These are phyloP conservation scores for Salvia hispanica DNA, from an alignment of 257 asterid genomes.

Conservation along the genomic window DNA sequence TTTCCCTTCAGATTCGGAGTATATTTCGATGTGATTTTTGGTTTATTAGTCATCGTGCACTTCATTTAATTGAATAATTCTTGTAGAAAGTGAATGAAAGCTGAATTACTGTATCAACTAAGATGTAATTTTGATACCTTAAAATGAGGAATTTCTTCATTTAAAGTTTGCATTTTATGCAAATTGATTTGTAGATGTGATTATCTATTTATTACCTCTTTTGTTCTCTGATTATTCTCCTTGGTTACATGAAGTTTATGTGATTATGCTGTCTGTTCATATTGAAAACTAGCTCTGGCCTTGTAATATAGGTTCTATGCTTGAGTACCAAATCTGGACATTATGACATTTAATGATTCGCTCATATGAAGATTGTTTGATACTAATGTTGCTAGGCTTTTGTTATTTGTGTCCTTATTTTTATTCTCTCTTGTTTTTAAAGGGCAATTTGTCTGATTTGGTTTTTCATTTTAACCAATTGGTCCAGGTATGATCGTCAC, in stretches of 20 bases:
- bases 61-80: background rate
- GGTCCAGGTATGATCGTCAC: slow-evolving; percentile 92
- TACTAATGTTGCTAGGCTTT: background rate
- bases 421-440: slow-evolving; percentile 5
- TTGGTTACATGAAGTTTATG: background rate
- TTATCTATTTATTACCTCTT: background rate
- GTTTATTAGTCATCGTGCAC: slow-evolving; percentile 8
- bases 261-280: background rate
- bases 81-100: background rate
- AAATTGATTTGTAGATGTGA: background rate
- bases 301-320: background rate
- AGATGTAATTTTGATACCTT: slow-evolving; percentile 4
- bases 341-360: slow-evolving; percentile 13
- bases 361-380: background rate
- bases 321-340: background rate
- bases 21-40: slow-evolving; percentile 3
- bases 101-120: background rate
- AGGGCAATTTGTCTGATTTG: background rate
- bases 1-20: slow-evolving; percentile 2
- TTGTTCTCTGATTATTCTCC: background rate
- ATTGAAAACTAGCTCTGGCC: background rate
- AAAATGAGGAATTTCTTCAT: slow-evolving; percentile 11
- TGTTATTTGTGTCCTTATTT: background rate
- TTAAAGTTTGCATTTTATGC: slow-evolving; percentile 4
- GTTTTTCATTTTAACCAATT: background rate